These are phyloP conservation scores for Yamadazyma membranifaciens DNA, from an alignment of 1,139 yeast genomes.

Conservation along the genomic window DNA sequence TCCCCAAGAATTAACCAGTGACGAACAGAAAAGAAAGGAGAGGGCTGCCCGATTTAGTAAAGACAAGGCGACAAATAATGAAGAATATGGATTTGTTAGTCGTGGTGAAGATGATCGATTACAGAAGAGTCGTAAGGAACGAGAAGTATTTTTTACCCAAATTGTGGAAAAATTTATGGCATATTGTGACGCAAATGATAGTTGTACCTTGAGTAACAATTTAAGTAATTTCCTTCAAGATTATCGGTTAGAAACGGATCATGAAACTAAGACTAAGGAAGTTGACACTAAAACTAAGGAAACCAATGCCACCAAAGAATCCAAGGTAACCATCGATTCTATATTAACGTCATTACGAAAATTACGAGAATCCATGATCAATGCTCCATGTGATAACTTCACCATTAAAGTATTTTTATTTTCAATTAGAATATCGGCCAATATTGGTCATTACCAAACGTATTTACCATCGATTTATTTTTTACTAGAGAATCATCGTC, in stretches of 20 bases:
- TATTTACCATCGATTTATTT: conserved; percentile 53
- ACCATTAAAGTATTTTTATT: conserved; percentile 47
- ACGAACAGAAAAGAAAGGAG: conserved; percentile 12
- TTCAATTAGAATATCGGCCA: conserved; percentile 47
- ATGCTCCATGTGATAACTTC: conserved; percentile 35
- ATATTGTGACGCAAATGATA: conserved; percentile 25
- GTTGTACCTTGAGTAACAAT: conserved; percentile 18
- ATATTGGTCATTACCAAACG: conserved; percentile 54
- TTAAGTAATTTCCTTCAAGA: conserved; percentile 16
- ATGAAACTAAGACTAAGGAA: neutral
- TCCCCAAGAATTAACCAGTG: conserved; percentile 4
- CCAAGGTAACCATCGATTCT: conserved; percentile 20
- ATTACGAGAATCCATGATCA: conserved; percentile 55
- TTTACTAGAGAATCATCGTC: conserved; percentile 23
- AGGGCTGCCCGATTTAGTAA: conserved; percentile 20
- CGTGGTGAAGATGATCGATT: conserved; percentile 57
- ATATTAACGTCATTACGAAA: conserved; percentile 38
- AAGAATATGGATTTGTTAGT: conserved; percentile 50
- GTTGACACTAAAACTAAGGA: neutral
- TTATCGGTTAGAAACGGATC: conserved; percentile 4
- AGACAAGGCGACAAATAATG: neutral
- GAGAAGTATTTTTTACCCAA: conserved; percentile 35
- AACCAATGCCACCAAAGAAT: neutral
- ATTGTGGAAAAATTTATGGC: conserved; percentile 31
- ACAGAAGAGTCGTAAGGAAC: conserved; percentile 40